phyloP scores from a whole-genome alignment of 2,329 filamentous ascomycete species.

The Ophiostoma sp. region DNA sequence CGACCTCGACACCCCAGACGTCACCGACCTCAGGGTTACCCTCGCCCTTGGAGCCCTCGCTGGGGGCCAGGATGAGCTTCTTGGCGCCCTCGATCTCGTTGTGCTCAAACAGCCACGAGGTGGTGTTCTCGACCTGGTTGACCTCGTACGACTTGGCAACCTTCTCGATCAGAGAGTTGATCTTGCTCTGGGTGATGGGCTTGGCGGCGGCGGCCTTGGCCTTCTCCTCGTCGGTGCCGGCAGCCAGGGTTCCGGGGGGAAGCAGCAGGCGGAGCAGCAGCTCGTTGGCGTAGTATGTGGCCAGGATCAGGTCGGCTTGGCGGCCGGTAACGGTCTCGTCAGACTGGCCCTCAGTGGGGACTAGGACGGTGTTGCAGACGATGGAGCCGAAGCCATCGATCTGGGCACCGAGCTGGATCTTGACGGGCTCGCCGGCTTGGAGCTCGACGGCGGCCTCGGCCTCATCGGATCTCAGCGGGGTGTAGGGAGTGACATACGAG shows the following conservation, averaged over 20 bases:
- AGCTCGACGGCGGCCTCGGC: constrained; percentile 78
- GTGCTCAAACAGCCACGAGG: constrained; percentile 92
- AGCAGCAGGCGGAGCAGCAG: constrained; percentile 87
- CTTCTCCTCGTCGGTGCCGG: constrained; percentile 91
- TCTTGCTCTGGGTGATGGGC: constrained; percentile 80
- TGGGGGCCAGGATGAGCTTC: constrained; percentile 91
- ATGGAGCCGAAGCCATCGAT: constrained; percentile 95
- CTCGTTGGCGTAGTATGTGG: constrained; percentile 95
- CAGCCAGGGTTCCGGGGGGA: constrained; percentile 80
- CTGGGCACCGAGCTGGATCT: constrained; percentile 98
- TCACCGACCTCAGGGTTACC: constrained; percentile 85
- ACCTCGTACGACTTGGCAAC: constrained; percentile 87
- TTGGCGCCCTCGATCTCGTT: constrained; percentile 97
- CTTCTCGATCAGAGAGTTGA: constrained; percentile 86
- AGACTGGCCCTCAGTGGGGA: constrained; percentile 61
- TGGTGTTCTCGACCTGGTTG: constrained; percentile 95
- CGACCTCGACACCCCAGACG: constrained; percentile 97
- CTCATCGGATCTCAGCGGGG: constrained; percentile 81
- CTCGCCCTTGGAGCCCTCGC: constrained; percentile 87
- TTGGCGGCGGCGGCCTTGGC: constrained; percentile 83
- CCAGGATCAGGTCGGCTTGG: constrained; percentile 82
- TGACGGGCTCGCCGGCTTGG: constrained; percentile 83
- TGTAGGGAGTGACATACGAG: constrained; percentile 95
- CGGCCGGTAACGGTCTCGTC: constrained; percentile 66
- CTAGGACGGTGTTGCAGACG: constrained; percentile 87